Evolutionary conservation across 768 basidiomycete species (phyloP).

Genomic region (Suillus subluteus): DNA sequence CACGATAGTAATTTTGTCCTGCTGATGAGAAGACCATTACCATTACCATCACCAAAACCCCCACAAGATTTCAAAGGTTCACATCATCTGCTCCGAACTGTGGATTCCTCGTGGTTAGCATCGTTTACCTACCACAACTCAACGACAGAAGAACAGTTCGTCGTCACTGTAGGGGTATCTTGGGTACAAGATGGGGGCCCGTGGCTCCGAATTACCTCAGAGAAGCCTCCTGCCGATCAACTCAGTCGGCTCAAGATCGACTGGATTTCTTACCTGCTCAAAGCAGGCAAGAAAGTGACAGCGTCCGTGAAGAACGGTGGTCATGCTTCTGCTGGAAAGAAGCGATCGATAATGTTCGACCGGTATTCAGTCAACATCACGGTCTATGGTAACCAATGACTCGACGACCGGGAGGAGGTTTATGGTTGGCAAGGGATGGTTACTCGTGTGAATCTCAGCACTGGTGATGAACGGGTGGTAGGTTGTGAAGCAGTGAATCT

Average conservation of each 20-base stretch:
- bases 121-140: neutral
- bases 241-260: neutral
- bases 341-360: neutral
- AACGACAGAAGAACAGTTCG: neutral
- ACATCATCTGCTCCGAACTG: neutral
- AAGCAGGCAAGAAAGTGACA: conserved; percentile 2
- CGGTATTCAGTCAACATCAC: conserved; percentile 8
- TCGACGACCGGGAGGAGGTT: neutral
- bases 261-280: conserved; percentile 5
- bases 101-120: conserved; percentile 6
- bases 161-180: neutral
- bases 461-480: neutral
- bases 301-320: conserved; percentile 5
- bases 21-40: neutral
- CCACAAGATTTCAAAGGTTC: neutral
- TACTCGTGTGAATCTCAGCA: neutral
- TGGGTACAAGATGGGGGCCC: conserved; percentile 3
- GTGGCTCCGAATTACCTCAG: neutral
- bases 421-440: neutral
- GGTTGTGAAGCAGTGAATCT: neutral
- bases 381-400: neutral
- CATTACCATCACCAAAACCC: too few species aligned
- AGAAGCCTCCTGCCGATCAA: neutral
- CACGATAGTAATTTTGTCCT: neutral
- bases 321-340: conserved; percentile 3